Evolutionary conservation across 2,329 filamentous ascomycete species (phyloP).

Genomic region (Diaporthe aspalathi): DNA sequence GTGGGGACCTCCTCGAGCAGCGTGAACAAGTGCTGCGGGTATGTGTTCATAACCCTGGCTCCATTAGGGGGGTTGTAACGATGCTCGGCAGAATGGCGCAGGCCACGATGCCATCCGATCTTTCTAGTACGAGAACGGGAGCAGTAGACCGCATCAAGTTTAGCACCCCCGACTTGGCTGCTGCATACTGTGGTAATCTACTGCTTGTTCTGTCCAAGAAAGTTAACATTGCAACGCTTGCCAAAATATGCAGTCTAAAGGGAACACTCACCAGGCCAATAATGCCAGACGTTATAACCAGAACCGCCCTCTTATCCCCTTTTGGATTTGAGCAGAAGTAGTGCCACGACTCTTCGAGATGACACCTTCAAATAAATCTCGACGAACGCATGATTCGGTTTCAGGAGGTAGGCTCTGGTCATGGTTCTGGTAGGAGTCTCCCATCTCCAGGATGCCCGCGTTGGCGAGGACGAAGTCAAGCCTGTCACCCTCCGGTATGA

Average conservation of each 20-base stretch:
- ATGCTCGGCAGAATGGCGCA: constrained; percentile 12
- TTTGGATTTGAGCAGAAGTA: constrained; percentile 1
- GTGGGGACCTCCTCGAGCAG: background rate
- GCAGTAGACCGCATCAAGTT: constrained; percentile 17
- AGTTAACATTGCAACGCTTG: background rate
- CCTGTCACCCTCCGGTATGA: background rate
- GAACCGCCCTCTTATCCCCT: background rate
- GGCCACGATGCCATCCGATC: background rate
- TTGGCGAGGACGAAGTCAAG: constrained; percentile 5
- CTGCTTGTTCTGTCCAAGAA: background rate
- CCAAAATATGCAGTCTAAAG: accelerated
- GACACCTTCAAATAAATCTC: constrained; percentile 10
- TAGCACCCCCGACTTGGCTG: background rate
- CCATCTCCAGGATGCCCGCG: constrained; percentile 10
- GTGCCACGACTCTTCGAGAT: constrained; percentile 8
- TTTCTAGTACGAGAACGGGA: background rate
- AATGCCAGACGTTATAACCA: constrained; percentile 8
- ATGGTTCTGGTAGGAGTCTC: background rate
- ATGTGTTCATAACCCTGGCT: constrained; percentile 6
- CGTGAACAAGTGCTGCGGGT: constrained; percentile 12
- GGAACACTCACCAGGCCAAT: background rate
- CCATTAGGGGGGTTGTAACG: constrained; percentile 7
- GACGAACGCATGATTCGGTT: background rate
- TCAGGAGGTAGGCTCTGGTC: background rate
- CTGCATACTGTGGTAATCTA: constrained; percentile 6